Evolutionary conservation across 768 basidiomycete genomes (phyloP), one percentile per base, ranked within the genome.

Genomic region (Tylopilus plumbeoviolaceoides): DNA sequence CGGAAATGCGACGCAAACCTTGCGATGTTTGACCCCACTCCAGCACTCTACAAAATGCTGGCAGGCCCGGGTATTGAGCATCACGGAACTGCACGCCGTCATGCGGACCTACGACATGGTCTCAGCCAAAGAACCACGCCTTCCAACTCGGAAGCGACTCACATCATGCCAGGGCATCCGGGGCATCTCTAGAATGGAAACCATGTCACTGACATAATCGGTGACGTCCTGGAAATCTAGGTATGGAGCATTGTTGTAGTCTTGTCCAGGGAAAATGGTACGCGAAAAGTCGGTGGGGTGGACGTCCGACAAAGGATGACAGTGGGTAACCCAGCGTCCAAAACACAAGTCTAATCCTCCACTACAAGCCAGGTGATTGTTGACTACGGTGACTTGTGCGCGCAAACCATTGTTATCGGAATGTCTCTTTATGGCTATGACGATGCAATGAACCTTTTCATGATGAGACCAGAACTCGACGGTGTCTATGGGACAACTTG

Each of bases 161-260:
- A 91, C 91, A 72, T 98, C 95, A 64, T 98, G 95, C 95, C 95
- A 98, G 1, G 95, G 91, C 92, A 94, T 92, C 56, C 90, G 75
- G 1, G 82, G 74, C 14, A 74, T 83, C 58, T 91, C 88, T 42
- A 84, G 64, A 44, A 83, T 78, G 30, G 83, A 85, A 15, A 92
- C 66, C 0, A 77, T 76, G 54, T 87, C 90, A 62, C 82, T 85
- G 21, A 83, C 80, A 64, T 84, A 92, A 56, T 91, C 78, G 51
- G 80, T 76, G 1, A 98, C 95, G 10, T 87, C 75, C 64, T 92
- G 78, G 73, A 95, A 94, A 64, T 95, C 93, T 68, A 83, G 76
- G 30, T 88, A 74, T 9, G 93, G 82, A 1, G 92, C 91, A 54
- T 98, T 91, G 67, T 97, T 95, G 72, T 88, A 95, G 64, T 95